These are phyloP conservation scores for Astragalus membranaceus DNA, from an alignment of 306 rosid species.

Conservation along the genomic window DNA sequence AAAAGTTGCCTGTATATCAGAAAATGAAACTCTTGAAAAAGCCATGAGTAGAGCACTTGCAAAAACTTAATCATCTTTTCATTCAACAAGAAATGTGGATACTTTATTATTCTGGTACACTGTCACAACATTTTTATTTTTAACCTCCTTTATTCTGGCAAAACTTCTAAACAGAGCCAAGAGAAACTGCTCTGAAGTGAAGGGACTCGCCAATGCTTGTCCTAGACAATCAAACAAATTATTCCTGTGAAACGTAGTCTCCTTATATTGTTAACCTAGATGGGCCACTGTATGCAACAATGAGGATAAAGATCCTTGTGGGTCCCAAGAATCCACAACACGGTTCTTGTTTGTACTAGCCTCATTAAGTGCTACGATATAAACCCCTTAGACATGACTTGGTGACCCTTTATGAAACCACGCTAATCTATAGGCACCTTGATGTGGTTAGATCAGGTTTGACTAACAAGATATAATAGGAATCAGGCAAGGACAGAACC, in stretches of 20 bases:
- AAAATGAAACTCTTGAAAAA: not conserved
- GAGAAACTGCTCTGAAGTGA: not conserved
- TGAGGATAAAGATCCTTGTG: not conserved
- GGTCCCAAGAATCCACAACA: not conserved
- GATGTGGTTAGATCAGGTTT: constrained; percentile 5
- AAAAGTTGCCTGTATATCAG: not conserved
- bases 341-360: too few relatives aligned
- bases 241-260: not conserved
- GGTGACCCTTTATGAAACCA: not conserved
- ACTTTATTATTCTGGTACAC: too few relatives aligned
- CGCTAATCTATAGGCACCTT: constrained; percentile 1
- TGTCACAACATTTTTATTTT: not conserved
- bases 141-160: not conserved
- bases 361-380: not conserved
- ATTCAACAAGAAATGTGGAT: too few relatives aligned
- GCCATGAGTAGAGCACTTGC: not conserved
- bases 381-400: not conserved
- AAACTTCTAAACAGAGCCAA: not conserved
- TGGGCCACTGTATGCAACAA: not conserved
- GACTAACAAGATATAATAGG: not conserved
- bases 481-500: not conserved
- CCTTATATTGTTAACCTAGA: not conserved
- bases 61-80: too few relatives aligned
- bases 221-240: not conserved
- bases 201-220: not conserved